Base-by-base conservation (phyloP, 2,329 filamentous ascomycete species). In the Rhinocladiella similis region DNA sequence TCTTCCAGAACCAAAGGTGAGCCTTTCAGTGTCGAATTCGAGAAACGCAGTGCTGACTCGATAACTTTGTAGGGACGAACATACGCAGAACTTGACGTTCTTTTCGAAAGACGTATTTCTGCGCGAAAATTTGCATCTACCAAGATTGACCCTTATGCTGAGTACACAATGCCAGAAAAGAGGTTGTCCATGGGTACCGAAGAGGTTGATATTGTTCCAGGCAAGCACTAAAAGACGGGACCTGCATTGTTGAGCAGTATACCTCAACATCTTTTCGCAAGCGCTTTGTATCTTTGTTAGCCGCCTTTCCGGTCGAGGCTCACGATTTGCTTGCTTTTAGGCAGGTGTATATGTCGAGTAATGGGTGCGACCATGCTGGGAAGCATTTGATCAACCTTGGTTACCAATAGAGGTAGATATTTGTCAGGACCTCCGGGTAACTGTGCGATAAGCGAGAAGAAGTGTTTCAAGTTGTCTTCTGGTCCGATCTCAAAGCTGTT, bases 361-460 rank as follows among this genome's bases (percentile, higher is more conserved):
- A 51, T 16, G 3, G 48, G 48, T 22, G 48, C 48, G 3, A 36
- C 27, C 61, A 53, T 53, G 13, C 13, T 33, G 19, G 87, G 87
- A 2, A 91, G 75, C 2, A 88, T 79, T 43, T 92, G 87, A 60
- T 86, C 80, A 38, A 92, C 81, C 73, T 93, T 93, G 69, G 81
- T 82, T 54, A 93, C 73, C 1, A 95, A 79, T 0, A 94, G 78
- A 3, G 89, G 89, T n/a, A 93, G 77, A 68, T 90, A 93, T 51
- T 87, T 86, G 59, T 86, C 81, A 56, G 91, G 82, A 6, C 89
- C 89, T 54, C 83, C 86, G 18, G 88, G 87, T 20, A 93, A 79
- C 7, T 83, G 77, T 2, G 85, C 84, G 2, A 91, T 77, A 12
- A 90, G 79, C 56, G 81, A 83, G 43, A 89, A 75, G 33, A 91